These are phyloP conservation scores for Lepidium didymum DNA, from an alignment of 345 rosid genomes.

Conservation along the genomic window DNA sequence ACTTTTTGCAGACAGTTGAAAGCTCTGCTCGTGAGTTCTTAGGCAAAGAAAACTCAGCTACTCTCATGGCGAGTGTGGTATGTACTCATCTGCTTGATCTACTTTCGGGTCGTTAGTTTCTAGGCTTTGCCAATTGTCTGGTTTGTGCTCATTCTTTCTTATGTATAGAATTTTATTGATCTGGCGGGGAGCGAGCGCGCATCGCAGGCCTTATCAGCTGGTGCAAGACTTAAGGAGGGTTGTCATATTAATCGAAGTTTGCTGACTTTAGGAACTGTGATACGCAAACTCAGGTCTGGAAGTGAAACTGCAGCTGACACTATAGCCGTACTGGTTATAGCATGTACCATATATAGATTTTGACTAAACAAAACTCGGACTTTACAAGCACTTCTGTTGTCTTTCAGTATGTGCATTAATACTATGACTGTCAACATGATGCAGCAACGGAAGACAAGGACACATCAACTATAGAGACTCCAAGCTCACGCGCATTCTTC, in stretches of 20 bases:
- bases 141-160: slow-evolving; percentile 9
- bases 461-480: slow-evolving; percentile 97
- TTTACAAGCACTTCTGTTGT: slow-evolving; percentile 1
- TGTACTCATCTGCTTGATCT: slow-evolving; percentile 6
- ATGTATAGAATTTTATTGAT: slow-evolving; percentile 79
- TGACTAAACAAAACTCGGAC: neutral
- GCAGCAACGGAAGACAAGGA: slow-evolving; percentile 88
- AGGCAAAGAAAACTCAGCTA: slow-evolving; percentile 86
- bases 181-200: slow-evolving; percentile 99
- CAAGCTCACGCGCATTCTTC: slow-evolving; percentile 85
- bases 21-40: slow-evolving; percentile 93
- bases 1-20: slow-evolving; percentile 63
- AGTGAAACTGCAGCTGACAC: neutral
- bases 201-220: slow-evolving; percentile 84
- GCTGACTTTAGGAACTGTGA: slow-evolving; percentile 87
- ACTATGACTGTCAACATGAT: slow-evolving; percentile 15
- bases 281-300: slow-evolving; percentile 87
- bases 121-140: neutral
- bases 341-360: neutral
- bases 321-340: neutral
- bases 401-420: slow-evolving; percentile 1
- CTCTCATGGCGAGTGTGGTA: slow-evolving; percentile 94
- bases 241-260: slow-evolving; percentile 97
- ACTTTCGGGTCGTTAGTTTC: neutral
- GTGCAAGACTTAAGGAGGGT: slow-evolving; percentile 91